phyloP scores from a whole-genome alignment of 2,329 filamentous ascomycete species.

The Botryosphaeria dothidea region DNA sequence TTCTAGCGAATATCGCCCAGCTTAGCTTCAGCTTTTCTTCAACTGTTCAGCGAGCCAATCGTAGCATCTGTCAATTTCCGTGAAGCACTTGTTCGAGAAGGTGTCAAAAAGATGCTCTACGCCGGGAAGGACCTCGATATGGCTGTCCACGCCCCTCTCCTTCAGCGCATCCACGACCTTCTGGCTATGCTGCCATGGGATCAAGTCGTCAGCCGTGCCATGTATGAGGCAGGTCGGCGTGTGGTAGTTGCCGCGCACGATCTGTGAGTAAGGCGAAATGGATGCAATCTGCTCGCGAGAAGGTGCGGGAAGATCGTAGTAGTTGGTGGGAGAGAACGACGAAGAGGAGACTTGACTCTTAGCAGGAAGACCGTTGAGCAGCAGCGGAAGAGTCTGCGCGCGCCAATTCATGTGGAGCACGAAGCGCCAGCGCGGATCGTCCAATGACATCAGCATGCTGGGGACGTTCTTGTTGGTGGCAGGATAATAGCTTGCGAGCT shows the following conservation, averaged over 20 bases:
- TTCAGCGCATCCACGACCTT: background rate
- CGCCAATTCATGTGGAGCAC: conserved; percentile 46
- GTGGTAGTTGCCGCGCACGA: too few relatives aligned
- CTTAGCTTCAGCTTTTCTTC: too few relatives aligned
- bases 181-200: conserved; percentile 20
- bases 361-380: too few relatives aligned
- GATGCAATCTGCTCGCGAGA: too few relatives aligned
- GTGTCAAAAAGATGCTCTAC: too few relatives aligned
- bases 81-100: too few relatives aligned
- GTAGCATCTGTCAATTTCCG: too few relatives aligned
- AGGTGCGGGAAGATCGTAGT: conserved; percentile 17
- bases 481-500: background rate
- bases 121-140: too few relatives aligned
- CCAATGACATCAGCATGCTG: conserved; percentile 25
- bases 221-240: conserved; percentile 32
- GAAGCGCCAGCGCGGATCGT: conserved; percentile 41
- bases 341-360: background rate
- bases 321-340: background rate
- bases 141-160: background rate
- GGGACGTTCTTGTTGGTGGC: conserved; percentile 26
- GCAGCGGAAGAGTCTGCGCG: conserved; percentile 19
- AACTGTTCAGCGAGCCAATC: too few relatives aligned
- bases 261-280: too few relatives aligned
- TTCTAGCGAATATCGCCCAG: too few relatives aligned
- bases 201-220: conserved; percentile 6